phyloP scores from a whole-genome alignment of 2,329 filamentous ascomycete genomes.

The Fusarium coicis region DNA sequence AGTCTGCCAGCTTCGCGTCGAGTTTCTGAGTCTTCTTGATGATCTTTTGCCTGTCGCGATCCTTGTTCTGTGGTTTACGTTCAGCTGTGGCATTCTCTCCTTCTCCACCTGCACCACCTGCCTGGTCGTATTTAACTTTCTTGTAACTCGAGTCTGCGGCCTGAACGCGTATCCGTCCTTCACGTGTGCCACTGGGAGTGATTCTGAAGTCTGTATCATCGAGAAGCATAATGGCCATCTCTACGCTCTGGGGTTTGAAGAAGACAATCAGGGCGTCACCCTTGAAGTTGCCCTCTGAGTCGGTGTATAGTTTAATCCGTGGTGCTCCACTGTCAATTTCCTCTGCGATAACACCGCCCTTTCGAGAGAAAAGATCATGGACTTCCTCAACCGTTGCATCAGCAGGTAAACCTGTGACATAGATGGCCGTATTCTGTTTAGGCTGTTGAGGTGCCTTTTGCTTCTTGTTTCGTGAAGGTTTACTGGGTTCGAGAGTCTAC shows the following conservation, averaged over 20 bases:
- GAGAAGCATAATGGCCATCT: slow-evolving; percentile 82
- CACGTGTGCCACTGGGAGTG: slow-evolving; percentile 59
- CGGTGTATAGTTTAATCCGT: slow-evolving; percentile 91
- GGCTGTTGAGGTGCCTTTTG: slow-evolving; percentile 61
- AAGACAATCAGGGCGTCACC: slow-evolving; percentile 94
- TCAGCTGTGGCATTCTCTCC: slow-evolving; percentile 46
- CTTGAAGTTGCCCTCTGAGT: slow-evolving; percentile 86
- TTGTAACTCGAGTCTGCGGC: slow-evolving; percentile 93
- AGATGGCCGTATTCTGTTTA: slow-evolving; percentile 87
- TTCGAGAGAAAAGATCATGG: slow-evolving; percentile 81
- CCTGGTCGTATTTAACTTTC: slow-evolving; percentile 76
- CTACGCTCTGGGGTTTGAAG: slow-evolving; percentile 93
- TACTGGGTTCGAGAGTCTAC: slow-evolving; percentile 48
- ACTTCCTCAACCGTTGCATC: slow-evolving; percentile 86
- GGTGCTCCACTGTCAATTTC: slow-evolving; percentile 89
- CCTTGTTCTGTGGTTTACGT: slow-evolving; percentile 60
- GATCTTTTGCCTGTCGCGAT: slow-evolving; percentile 85
- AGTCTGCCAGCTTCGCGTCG: slow-evolving; percentile 91
- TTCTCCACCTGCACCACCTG: slow-evolving; percentile 39
- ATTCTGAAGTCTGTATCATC: slow-evolving; percentile 86
- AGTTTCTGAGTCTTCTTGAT: slow-evolving; percentile 92
- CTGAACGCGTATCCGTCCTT: slow-evolving; percentile 81
- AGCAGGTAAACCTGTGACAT: slow-evolving; percentile 85
- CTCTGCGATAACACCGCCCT: slow-evolving; percentile 91
- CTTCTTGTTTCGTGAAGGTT: slow-evolving; percentile 56